phyloP scores from a whole-genome alignment of 1,284 basidiomycete species.

The Cystobasidium pallidum region DNA sequence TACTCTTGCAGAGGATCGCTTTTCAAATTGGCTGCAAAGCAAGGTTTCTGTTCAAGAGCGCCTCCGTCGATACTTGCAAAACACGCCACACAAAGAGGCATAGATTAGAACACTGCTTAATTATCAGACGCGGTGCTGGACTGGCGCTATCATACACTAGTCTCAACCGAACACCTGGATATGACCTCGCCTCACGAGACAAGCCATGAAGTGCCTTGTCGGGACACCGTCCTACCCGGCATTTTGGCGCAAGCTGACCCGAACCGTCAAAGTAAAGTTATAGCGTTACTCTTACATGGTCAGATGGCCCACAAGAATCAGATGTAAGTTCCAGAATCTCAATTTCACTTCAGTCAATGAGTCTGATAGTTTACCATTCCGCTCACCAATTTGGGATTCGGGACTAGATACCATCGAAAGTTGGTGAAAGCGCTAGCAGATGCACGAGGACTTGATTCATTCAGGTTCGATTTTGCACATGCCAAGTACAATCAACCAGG shows the following conservation, averaged over 20 bases:
- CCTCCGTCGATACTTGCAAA: neutral
- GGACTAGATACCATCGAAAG: slow-evolving; percentile 40
- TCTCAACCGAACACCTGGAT: too few relatives aligned
- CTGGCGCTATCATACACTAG: too few relatives aligned
- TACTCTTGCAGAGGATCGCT: neutral
- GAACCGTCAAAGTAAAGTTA: slow-evolving; percentile 4
- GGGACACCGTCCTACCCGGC: slow-evolving; percentile 39
- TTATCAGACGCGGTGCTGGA: too few relatives aligned
- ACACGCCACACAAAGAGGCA: neutral
- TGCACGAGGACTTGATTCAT: slow-evolving; percentile 29
- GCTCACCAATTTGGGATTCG: neutral
- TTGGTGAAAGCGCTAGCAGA: slow-evolving; percentile 33
- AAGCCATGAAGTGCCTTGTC: slow-evolving; percentile 21
- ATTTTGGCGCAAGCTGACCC: slow-evolving; percentile 39
- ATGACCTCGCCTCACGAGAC: slow-evolving; percentile 19
- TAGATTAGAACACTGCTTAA: neutral
- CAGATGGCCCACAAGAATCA: slow-evolving; percentile 44
- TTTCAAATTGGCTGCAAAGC: neutral
- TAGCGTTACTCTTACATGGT: slow-evolving; percentile 35
- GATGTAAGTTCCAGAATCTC: slow-evolving; percentile 3
- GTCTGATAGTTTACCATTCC: neutral
- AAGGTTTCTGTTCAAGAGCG: neutral
- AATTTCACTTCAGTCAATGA: neutral
- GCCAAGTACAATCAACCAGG: slow-evolving; percentile 43
- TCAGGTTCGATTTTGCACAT: slow-evolving; percentile 42